Base-by-base conservation (phyloP, 1,139 yeast species). In the Debaryomyces sp. region DNA sequence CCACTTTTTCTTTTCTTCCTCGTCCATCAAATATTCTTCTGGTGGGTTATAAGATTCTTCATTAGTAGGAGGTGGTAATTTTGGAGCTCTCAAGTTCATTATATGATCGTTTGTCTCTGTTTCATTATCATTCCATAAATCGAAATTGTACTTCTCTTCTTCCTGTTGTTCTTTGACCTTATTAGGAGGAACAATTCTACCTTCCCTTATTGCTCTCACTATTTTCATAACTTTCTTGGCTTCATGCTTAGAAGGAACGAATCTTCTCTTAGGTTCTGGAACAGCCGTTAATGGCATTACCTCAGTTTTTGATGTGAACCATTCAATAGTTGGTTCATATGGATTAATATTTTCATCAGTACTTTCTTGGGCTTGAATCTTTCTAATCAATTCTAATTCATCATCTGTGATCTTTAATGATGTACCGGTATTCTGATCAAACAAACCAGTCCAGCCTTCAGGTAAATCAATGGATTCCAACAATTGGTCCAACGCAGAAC, bases 41-140 rank as follows among this genome's bases (percentile, higher is more conserved):
- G 99, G 99, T 41, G 99, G 99, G 63, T 94, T 94, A 69, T 94
- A 94, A 59, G 96, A 86, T 71, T 94, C 97, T 59, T 92, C 99
- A 64, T 95, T 85, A 1, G 97, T 90, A 52, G 99, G 99, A 41
- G 98, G 98, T 17, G 96, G 84, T 61, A 91, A 63, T 67, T 94
- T 94, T 35, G 99, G 99, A 18, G 99, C 99, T 64, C 97, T 83
- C 58, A 92, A 75, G 55, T 84, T 90, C 97, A 91, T 91, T 37
- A 91, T 77, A 68, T 92, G 97, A 58, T 81, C 85, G 35, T 68
- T 64, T 1, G 71, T 57, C 54, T 85, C 87, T 46, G 70, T 67
- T 45, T 81, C 81, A 51, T 82, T 84, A 48, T 80, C 82, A 48
- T 84, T 90, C 99, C 99, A 94, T 53, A 94, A 77, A 68, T 94